These are phyloP conservation scores for Aspergillus ostianus DNA, from an alignment of 495 filamentous ascomycete species.

Conservation along the genomic window DNA sequence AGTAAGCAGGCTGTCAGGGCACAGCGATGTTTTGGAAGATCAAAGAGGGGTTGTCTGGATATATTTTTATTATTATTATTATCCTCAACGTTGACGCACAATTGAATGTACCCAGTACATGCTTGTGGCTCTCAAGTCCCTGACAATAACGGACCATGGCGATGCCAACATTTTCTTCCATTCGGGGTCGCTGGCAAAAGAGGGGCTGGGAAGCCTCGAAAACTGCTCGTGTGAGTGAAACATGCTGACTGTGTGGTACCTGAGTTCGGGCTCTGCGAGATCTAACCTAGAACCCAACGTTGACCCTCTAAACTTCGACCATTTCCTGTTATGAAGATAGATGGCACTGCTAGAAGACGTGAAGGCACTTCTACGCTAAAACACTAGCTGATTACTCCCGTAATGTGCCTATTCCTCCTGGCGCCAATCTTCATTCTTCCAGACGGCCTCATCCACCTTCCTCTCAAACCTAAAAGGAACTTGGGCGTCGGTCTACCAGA, in stretches of 20 bases:
- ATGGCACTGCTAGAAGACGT: neutral
- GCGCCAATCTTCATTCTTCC: constrained; percentile 27
- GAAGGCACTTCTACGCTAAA: neutral
- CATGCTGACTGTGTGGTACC: constrained; percentile 18
- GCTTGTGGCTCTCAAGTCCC: too few relatives aligned
- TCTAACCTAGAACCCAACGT: constrained; percentile 12
- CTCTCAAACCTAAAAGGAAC: constrained; percentile 18
- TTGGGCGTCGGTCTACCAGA: constrained; percentile 8
- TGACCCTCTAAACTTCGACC: constrained; percentile 12
- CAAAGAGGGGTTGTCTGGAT: neutral
- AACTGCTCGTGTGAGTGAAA: constrained; percentile 21
- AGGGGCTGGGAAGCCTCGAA: constrained; percentile 1
- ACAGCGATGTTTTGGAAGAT: constrained; percentile 7
- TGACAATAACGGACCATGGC: neutral
- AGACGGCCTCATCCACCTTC: constrained; percentile 13
- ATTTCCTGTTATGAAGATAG: constrained; percentile 9
- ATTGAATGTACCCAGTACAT: too few relatives aligned
- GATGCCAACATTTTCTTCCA: constrained; percentile 5
- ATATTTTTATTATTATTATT: neutral
- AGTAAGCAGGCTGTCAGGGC: constrained; percentile 15
- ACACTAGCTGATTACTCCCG: constrained; percentile 14
- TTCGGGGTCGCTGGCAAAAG: neutral
- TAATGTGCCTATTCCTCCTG: constrained; percentile 25
- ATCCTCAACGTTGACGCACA: neutral
- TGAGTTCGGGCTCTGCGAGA: constrained; percentile 19